Conservation (phyloP, 352 stramenopile species). For the Pythium utonaiense region DNA sequence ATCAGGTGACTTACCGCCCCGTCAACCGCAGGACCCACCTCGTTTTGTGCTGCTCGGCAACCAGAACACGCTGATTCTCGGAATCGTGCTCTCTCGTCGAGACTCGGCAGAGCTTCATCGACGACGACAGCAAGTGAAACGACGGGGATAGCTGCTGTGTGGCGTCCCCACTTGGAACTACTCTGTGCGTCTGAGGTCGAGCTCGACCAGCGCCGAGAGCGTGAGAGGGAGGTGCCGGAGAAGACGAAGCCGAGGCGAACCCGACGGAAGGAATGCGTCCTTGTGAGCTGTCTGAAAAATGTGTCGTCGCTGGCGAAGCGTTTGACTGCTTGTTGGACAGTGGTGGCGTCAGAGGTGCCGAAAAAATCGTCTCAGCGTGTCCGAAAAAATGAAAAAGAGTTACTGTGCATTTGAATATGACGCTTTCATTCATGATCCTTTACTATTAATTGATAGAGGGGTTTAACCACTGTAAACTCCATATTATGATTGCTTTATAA, state of each 20-base stretch:
- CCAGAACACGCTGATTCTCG: constrained; percentile 5
- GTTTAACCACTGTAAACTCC: too few relatives aligned
- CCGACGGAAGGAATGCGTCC: not conserved
- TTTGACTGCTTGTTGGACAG: too few relatives aligned
- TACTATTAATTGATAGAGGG: not conserved
- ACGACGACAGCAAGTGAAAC: not conserved
- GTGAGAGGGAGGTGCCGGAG: too few relatives aligned
- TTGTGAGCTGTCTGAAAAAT: not conserved
- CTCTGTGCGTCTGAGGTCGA: too few relatives aligned
- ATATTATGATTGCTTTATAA: too few relatives aligned
- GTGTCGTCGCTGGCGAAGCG: too few relatives aligned
- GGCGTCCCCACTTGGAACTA: too few relatives aligned
- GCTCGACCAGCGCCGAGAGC: too few relatives aligned
- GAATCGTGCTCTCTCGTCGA: constrained; percentile 3
- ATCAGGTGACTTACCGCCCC: not conserved
- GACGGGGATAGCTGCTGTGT: not conserved
- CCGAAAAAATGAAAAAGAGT: too few relatives aligned
- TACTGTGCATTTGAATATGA: too few relatives aligned
- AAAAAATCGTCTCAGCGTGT: not conserved
- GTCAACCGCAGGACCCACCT: not conserved
- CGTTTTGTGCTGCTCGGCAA: constrained; percentile 7
- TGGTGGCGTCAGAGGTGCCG: not conserved
- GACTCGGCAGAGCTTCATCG: not conserved
- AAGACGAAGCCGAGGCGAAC: too few relatives aligned
- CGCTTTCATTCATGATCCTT: not conserved